phyloP scores from a whole-genome alignment of 2,329 filamentous ascomycete genomes.

The Colletotrichum ledebouriae region DNA sequence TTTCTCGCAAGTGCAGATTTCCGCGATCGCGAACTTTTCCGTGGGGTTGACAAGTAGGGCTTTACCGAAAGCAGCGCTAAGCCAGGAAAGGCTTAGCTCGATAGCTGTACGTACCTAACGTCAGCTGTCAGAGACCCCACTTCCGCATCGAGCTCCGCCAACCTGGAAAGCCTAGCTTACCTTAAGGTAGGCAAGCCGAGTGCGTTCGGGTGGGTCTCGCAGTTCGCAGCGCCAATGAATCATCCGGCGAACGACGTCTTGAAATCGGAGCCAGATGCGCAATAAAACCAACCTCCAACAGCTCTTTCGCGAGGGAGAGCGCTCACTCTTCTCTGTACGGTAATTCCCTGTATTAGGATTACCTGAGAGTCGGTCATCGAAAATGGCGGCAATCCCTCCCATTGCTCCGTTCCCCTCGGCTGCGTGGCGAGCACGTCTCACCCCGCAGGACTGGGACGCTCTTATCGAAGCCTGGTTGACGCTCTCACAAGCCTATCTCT shows the following conservation, averaged over 20 bases:
- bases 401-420: slow-evolving; percentile 83
- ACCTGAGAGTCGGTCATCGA: slow-evolving; percentile 31
- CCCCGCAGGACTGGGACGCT: slow-evolving; percentile 79
- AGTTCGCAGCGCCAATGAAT: slow-evolving; percentile 49
- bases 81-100: accelerated
- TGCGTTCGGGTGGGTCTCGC: no score
- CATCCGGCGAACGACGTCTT: slow-evolving; percentile 51
- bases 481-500: slow-evolving; percentile 75
- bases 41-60: slow-evolving; percentile 43
- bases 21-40: slow-evolving; percentile 43
- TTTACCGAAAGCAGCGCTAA: slow-evolving; percentile 23
- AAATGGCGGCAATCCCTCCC: slow-evolving; percentile 68
- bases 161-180: background rate
- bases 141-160: slow-evolving; percentile 30
- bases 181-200: no score
- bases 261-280: background rate
- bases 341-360: no score
- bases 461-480: slow-evolving; percentile 83
- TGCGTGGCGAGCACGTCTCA: slow-evolving; percentile 75
- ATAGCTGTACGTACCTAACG: background rate
- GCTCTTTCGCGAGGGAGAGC: background rate
- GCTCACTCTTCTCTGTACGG: background rate
- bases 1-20: background rate
- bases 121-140: background rate
- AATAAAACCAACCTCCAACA: slow-evolving; percentile 12